phyloP scores from a whole-genome alignment of 805 yeast species.

The Candida boleticola region DNA sequence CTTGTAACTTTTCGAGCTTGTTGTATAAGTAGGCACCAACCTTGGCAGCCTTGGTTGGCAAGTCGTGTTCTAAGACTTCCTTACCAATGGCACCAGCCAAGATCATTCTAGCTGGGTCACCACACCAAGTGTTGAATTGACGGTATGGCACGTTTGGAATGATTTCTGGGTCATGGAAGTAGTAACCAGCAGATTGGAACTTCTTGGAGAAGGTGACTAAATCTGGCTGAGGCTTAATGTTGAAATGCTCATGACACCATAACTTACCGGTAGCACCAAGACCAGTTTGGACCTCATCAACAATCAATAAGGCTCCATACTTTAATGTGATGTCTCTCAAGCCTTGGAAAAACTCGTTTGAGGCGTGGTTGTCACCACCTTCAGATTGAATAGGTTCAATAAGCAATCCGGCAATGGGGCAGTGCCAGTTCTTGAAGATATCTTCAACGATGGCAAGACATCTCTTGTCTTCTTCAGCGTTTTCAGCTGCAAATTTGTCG shows the following conservation, averaged over 20 bases:
- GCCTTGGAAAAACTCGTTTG: constrained; percentile 76
- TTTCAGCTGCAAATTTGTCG: constrained; percentile 59
- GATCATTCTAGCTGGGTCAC: constrained; percentile 80
- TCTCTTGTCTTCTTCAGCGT: constrained; percentile 75
- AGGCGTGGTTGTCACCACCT: constrained; percentile 90
- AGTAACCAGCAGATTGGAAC: constrained; percentile 88
- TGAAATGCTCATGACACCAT: constrained; percentile 90
- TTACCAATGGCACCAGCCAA: constrained; percentile 71
- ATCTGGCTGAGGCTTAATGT: constrained; percentile 73
- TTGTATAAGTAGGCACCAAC: constrained; percentile 68
- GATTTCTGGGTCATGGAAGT: constrained; percentile 69
- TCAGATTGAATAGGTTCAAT: constrained; percentile 91
- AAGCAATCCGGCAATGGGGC: constrained; percentile 84
- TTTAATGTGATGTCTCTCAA: constrained; percentile 72
- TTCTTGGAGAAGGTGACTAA: constrained; percentile 85
- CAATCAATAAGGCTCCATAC: constrained; percentile 67
- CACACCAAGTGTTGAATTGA: constrained; percentile 94
- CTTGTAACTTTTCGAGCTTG: constrained; percentile 51
- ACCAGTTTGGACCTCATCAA: constrained; percentile 90
- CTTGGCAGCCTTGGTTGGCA: constrained; percentile 52
- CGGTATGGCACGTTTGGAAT: constrained; percentile 78
- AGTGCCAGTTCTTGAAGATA: constrained; percentile 61
- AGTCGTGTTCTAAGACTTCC: constrained; percentile 60
- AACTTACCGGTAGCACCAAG: constrained; percentile 82
- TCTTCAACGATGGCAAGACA: constrained; percentile 77